A percentile compares a stretch with the other conserved stretches of the same genome.
These are phyloP conservation scores for Gracilaria gracilis DNA, from an alignment of 23 red algal species.

Conservation along the genomic window DNA sequence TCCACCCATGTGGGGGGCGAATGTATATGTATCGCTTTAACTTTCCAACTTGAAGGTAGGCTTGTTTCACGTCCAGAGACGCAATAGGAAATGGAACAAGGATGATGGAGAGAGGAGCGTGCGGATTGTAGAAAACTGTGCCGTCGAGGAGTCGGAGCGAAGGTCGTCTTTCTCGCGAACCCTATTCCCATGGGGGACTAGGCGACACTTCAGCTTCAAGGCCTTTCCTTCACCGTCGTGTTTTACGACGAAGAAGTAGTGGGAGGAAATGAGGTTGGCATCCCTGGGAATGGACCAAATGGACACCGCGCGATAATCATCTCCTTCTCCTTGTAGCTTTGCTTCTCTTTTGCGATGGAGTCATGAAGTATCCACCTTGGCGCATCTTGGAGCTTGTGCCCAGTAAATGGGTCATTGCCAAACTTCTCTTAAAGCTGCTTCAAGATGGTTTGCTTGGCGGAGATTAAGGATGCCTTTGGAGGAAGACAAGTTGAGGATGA, in stretches of 20 bases:
- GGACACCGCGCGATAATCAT: background rate
- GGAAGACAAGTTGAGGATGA: too few species aligned
- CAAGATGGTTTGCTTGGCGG: too few species aligned
- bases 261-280: conserved; percentile 5
- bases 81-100: conserved; percentile 12
- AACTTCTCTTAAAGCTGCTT: too few species aligned
- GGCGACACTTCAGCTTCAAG: background rate
- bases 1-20: background rate
- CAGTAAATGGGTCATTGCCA: too few species aligned
- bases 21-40: conserved; percentile 5
- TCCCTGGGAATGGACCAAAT: background rate
- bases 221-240: background rate
- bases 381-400: background rate
- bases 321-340: background rate
- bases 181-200: conserved; percentile 7
- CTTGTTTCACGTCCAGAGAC: conserved; percentile 20
- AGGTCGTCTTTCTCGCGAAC: too few species aligned
- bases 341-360: background rate
- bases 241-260: too few species aligned
- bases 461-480: too few species aligned
- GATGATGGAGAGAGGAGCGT: conserved; percentile 11
- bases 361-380: background rate
- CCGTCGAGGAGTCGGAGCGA: conserved; percentile 17
- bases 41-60: conserved; percentile 10
- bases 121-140: conserved; percentile 19